Evolutionary conservation across 2,329 filamentous ascomycete genomes (phyloP).

Genomic region (Immersiporthe knoxdaviesiana): DNA sequence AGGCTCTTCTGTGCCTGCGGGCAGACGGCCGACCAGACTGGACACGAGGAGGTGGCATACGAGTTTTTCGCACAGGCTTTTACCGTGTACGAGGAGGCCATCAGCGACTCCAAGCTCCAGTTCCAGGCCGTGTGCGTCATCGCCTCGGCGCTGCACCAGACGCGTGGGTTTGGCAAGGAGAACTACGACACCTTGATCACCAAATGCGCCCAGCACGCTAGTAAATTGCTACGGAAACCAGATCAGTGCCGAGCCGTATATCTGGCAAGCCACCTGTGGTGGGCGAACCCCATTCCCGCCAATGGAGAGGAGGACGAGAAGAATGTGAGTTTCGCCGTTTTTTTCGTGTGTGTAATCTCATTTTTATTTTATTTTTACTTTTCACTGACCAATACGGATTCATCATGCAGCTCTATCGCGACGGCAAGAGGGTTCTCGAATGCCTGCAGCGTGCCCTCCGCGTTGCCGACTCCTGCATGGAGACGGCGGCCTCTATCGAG

Average conservation of each 20-base stretch:
- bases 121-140: constrained; percentile 98
- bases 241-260: constrained; percentile 98
- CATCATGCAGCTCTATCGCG: constrained; percentile 81
- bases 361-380: background rate
- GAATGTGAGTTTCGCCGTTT: constrained; percentile 58
- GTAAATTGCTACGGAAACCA: constrained; percentile 95
- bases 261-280: constrained; percentile 95
- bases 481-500: constrained; percentile 94
- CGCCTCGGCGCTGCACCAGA: constrained; percentile 84
- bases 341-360: constrained; percentile 32
- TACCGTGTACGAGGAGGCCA: constrained; percentile 94
- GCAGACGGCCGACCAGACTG: constrained; percentile 87
- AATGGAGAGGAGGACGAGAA: constrained; percentile 81
- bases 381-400: constrained; percentile 20
- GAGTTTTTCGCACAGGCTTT: constrained; percentile 99
- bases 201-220: constrained; percentile 94
- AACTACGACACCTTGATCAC: constrained; percentile 99
- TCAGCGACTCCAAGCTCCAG: constrained; percentile 93
- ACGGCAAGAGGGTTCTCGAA: constrained; percentile 95
- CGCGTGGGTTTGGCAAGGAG: constrained; percentile 89
- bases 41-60: constrained; percentile 94
- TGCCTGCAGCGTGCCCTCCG: constrained; percentile 93
- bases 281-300: constrained; percentile 82
- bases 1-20: constrained; percentile 90
- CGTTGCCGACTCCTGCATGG: constrained; percentile 98